A percentile compares a stretch with the other conserved stretches of the same genome.
Conservation (phyloP, 2,329 filamentous ascomycete species). For the Sporothrix schenckii region DNA sequence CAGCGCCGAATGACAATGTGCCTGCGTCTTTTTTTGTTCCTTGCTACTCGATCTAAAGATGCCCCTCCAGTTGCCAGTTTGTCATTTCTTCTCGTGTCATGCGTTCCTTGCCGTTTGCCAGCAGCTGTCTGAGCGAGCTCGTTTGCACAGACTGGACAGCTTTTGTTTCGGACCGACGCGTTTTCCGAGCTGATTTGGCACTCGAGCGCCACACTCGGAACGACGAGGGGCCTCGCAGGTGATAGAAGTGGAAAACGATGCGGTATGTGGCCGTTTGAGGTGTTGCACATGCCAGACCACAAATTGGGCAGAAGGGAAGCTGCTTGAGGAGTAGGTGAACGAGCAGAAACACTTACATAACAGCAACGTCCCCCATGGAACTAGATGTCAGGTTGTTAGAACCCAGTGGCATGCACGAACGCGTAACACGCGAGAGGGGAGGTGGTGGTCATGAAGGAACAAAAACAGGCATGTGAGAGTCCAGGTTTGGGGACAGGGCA, state of each 20-base stretch:
- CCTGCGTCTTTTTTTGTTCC: slow-evolving; percentile 15
- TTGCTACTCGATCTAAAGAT: not conserved
- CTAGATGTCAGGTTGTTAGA: slow-evolving; percentile 5
- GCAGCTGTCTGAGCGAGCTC: not conserved
- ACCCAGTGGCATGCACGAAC: not conserved
- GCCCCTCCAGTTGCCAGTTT: no score
- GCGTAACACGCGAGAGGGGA: not conserved
- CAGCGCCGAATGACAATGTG: not conserved
- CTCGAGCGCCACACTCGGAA: not conserved
- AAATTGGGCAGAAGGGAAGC: not conserved
- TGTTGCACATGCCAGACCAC: not conserved
- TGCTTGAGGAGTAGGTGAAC: not conserved
- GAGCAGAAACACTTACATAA: slow-evolving; percentile 18
- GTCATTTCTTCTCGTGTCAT: not conserved
- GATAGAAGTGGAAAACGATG: not conserved
- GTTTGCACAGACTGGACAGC: not conserved
- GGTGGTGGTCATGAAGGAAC: slow-evolving; percentile 3
- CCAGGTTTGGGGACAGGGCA: not conserved
- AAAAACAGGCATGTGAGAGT: not conserved
- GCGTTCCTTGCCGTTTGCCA: not conserved
- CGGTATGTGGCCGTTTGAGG: not conserved
- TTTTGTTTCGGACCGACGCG: slow-evolving; percentile 8
- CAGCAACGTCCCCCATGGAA: slow-evolving; percentile 19
- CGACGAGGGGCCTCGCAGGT: not conserved
- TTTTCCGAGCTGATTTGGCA: not conserved